Conservation (phyloP, 768 basidiomycete genomes). For the Omphalotus guepiniiformis region DNA sequence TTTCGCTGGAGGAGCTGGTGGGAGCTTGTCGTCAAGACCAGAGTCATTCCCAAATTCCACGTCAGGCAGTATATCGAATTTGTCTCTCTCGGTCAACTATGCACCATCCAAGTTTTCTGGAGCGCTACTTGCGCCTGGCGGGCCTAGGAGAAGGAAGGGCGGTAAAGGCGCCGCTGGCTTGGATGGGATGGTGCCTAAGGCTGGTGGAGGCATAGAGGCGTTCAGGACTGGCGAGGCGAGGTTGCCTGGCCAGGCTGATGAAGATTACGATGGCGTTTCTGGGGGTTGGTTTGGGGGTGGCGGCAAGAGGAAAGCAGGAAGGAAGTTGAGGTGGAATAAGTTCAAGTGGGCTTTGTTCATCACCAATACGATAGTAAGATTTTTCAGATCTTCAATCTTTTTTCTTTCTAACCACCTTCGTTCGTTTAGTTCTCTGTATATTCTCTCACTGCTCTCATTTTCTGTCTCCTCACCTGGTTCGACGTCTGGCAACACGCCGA, state of each 20-base stretch:
- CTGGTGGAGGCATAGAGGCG: constrained; percentile 69
- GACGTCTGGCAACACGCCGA: constrained; percentile 67
- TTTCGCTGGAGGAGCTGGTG: too few species aligned
- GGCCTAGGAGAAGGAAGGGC: constrained; percentile 27
- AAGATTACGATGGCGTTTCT: constrained; percentile 46
- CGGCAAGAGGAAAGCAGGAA: constrained; percentile 28
- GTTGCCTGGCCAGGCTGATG: constrained; percentile 48
- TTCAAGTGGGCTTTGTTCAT: constrained; percentile 82
- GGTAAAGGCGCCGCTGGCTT: constrained; percentile 29
- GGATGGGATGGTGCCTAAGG: constrained; percentile 44
- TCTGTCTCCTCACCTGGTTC: constrained; percentile 74
- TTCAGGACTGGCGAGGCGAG: constrained; percentile 48
- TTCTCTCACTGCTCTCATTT: constrained; percentile 55
- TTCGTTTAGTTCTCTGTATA: constrained; percentile 49
- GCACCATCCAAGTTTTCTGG: constrained; percentile 72
- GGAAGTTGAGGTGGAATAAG: constrained; percentile 64
- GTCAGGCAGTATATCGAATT: constrained; percentile 2
- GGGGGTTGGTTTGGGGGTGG: constrained; percentile 39
- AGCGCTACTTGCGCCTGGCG: constrained; percentile 35
- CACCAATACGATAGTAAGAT: constrained; percentile 55
- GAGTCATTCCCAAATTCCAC: too few species aligned
- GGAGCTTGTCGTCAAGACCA: too few species aligned
- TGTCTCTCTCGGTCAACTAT: constrained; percentile 63
- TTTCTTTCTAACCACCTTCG: background rate
- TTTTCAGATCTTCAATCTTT: constrained; percentile 12